Evolutionary conservation across 768 basidiomycete genomes (phyloP), one percentile per base, ranked within the genome.

Genomic region (Boletales sp.): DNA sequence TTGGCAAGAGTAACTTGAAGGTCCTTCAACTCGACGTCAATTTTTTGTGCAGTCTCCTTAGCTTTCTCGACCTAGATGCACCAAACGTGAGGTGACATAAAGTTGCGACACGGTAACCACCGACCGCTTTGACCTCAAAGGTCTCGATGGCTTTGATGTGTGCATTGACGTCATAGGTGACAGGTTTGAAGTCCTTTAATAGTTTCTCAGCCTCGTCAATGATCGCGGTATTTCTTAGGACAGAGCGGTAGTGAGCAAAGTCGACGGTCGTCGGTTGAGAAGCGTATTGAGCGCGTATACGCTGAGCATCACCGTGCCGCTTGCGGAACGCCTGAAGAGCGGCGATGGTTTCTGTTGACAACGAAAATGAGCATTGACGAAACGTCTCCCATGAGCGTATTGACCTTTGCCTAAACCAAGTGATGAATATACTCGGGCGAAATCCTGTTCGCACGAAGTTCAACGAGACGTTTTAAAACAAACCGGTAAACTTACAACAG

Each of bases 111-210:
- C n/a, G 14, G 40, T 29, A n/a, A 58, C 38, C 39, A 55, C 87
- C 59, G 59, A 97, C 95, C 54, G 97, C 97, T 74, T 94, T 97
- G 53, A 82, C 78, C 79, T 98, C 91, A 70, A 99, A 99, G 43
- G 91, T 85, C 67, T 95, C 93, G 61, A 99, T 97, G 40, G 91
- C 93, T 73, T 93, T 95, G 72, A 97, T 67, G 70, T 94, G 90
- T 47, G 89, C 78, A 60, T 71, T 73, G 51, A 94, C 88, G 65
- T 99, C 95, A 72, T 97, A 97, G 2, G 90, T 87, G 45, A 92
- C 86, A 32, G 97, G 91, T 74, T 95, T 97, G 79, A 97, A 98
- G 31, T 82, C 82, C 53, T 77, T 84, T 61, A 97, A 69, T 45
- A 87, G 69, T 74, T 92, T 94, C 79, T 98, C 94, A 11, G 88